Percentiles rank a stretch among this genome's conserved stretches.
Conservation (phyloP, 257 asterid genomes). For the Scutellaria galericulata region DNA sequence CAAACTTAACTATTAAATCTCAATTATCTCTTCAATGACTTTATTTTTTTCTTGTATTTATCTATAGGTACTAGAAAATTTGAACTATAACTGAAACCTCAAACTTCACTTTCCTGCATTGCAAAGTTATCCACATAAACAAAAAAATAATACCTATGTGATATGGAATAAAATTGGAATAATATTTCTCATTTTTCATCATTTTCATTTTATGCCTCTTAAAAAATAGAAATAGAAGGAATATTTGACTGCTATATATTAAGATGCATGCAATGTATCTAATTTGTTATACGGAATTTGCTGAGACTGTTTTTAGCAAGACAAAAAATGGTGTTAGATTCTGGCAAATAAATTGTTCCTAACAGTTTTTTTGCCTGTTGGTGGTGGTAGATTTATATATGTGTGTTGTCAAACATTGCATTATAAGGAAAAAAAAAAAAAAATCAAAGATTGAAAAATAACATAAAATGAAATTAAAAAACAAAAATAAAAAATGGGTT, state of each 20-base stretch:
- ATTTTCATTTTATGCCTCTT: too few species aligned
- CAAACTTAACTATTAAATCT: constrained; percentile 13
- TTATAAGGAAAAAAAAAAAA: too few species aligned
- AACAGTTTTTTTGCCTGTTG: constrained; percentile 19
- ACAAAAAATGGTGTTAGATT: constrained; percentile 11
- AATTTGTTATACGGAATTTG: constrained; percentile 12
- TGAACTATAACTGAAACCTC: too few species aligned
- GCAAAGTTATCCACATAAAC: too few species aligned
- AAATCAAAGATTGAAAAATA: not conserved
- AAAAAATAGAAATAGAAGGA: not conserved
- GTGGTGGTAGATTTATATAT: not conserved
- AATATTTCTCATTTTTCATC: too few species aligned
- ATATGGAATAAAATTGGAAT: too few species aligned
- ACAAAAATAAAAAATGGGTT: not conserved
- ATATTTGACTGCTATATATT: not conserved
- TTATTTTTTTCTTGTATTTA: not conserved
- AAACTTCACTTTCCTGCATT: too few species aligned
- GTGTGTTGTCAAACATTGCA: too few species aligned
- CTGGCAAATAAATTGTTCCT: not conserved
- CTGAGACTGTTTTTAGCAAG: not conserved
- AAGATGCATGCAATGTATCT: constrained; percentile 12
- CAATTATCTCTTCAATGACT: not conserved
- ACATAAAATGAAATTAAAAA: not conserved
- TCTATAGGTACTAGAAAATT: too few species aligned
- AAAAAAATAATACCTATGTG: too few species aligned